Percentiles rank a stretch among this genome's conserved stretches.
Evolutionary conservation across 257 asterid genomes (phyloP).

Genomic region (Perilla frutescens): DNA sequence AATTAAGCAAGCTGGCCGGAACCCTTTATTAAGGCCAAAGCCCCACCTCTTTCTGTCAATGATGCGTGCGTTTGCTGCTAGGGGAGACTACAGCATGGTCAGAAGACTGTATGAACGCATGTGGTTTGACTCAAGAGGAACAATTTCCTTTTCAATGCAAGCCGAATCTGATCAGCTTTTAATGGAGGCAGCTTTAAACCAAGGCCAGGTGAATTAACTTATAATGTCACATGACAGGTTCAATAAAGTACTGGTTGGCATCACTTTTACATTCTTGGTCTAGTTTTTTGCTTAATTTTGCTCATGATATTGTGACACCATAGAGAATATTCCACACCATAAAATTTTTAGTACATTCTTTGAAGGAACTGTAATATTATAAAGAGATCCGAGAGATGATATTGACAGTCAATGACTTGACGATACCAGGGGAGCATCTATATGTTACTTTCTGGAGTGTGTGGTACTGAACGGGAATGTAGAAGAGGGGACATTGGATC

Average conservation of each 20-base stretch:
- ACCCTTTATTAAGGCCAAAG: constrained; percentile 61
- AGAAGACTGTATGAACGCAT: constrained; percentile 55
- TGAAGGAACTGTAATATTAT: constrained; percentile 20
- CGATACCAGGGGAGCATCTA: background rate
- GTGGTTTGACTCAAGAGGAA: constrained; percentile 75
- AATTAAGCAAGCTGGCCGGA: constrained; percentile 49
- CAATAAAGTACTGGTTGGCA: constrained; percentile 14
- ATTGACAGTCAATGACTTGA: constrained; percentile 17
- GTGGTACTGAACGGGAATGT: background rate
- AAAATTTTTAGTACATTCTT: constrained; percentile 4
- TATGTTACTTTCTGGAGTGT: constrained; percentile 17
- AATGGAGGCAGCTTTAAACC: constrained; percentile 78
- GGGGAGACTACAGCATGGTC: constrained; percentile 65
- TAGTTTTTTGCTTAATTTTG: background rate
- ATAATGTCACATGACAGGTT: constrained; percentile 6
- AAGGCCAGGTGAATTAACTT: constrained; percentile 57
- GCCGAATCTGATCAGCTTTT: constrained; percentile 71
- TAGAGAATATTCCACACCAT: constrained; percentile 1
- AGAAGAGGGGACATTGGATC: background rate
- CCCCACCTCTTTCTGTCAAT: constrained; percentile 73
- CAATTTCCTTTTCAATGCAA: constrained; percentile 51
- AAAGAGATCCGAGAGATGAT: background rate
- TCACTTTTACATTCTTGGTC: constrained; percentile 17
- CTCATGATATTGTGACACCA: constrained; percentile 8
- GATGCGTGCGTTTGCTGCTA: constrained; percentile 75